Evolutionary conservation across 192 early-diverging fungal genomes (phyloP).

Genomic region (Obelidium mucronatum): DNA sequence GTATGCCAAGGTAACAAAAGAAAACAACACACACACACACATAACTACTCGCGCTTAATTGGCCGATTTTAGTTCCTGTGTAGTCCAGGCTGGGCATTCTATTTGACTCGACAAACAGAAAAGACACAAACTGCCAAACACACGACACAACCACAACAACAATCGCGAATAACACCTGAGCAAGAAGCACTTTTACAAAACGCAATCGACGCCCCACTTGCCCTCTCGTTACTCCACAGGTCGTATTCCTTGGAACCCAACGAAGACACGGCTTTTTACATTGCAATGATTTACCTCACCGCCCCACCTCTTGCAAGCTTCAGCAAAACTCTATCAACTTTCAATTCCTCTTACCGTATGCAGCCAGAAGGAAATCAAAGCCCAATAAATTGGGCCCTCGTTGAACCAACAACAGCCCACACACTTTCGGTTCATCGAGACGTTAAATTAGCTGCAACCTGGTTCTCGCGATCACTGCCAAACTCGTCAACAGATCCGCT

Average conservation of each 20-base stretch:
- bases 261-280: conserved; percentile 4
- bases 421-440: too few species aligned
- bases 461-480: too few species aligned
- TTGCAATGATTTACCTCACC: conserved; percentile 23
- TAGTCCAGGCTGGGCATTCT: conserved; percentile 14
- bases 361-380: neutral
- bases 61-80: neutral
- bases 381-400: too few species aligned
- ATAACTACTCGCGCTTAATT: neutral
- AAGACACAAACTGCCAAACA: neutral
- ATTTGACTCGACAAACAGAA: neutral
- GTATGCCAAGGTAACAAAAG: conserved; percentile 1
- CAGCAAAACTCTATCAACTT: neutral
- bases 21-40: neutral
- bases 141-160: neutral
- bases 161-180: neutral
- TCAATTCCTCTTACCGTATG: neutral
- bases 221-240: neutral
- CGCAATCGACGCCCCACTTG: neutral
- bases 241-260: neutral
- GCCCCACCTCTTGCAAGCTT: neutral
- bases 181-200: neutral
- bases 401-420: too few species aligned
- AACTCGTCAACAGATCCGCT: too few species aligned
- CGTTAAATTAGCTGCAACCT: too few species aligned